Evolutionary conservation across 192 early-diverging fungal species (phyloP), one percentile per base, ranked within the genome.

Genomic region (Backusella liffmaniae): DNA sequence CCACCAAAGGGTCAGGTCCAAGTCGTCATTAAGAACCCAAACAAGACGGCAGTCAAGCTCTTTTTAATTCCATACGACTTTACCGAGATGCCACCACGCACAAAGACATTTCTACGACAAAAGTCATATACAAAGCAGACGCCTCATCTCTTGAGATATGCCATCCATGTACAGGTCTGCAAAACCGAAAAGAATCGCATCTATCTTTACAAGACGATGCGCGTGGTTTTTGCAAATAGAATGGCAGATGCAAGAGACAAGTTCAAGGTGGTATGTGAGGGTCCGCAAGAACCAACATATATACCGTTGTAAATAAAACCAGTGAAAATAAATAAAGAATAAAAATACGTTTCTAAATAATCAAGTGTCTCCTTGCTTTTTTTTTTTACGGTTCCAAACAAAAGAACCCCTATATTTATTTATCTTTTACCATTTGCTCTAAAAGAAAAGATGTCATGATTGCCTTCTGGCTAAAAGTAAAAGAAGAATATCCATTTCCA

Each of bases 11-110:
- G 94, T 5, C 94, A 94, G 71, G 73, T 95, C 13, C 93, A 94
- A 72, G 88, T 95, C 62, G 86, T 94, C 53, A 93, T 96, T 76
- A 93, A 94, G 76, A 96, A 96, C 73, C 90, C 90, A 0, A 86
- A 88, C 76, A 87, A 88, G 49, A 94, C 94, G 0, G 92, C 89
- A 0, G 89, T 95, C 68, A 95, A 96, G 75, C 77, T 95, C 0
- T 96, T 94, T 66, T 75, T 95, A 23, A 75, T 96, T 0, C 94
- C 92, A 2, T 96, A 95, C 81, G 92, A 96, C 79, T 87, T 94
- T 62, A 80, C 79, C 18, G 91, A 92, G 62, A 91, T 95, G 92
- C 92, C 93, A 1, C 68, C 86, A 4, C 75, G 80, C 30, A 84
- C 85, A n/a, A 94, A 93, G 72, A 95, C 94, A 5, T 92, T 95